phyloP scores from a whole-genome alignment of 345 rosid genomes.

The Eucalyptus melliodora region DNA sequence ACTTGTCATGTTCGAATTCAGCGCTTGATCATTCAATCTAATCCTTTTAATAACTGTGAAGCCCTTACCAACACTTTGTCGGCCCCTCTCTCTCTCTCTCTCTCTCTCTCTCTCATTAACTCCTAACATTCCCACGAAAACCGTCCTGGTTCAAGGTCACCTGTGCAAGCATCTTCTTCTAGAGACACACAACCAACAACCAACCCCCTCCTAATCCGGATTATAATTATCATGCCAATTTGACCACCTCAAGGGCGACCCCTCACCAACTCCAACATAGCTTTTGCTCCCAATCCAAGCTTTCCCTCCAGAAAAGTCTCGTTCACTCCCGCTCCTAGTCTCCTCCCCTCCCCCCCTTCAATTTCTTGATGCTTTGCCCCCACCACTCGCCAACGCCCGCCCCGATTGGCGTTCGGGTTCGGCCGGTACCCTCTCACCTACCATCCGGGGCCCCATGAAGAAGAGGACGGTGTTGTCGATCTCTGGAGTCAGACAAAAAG shows the following conservation, averaged over 20 bases:
- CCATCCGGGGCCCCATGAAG: not conserved
- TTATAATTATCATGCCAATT: not conserved
- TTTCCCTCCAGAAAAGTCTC: not conserved
- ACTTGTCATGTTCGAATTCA: accelerated
- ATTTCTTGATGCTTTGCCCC: not conserved
- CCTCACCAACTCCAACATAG: not conserved
- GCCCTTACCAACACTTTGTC: accelerated
- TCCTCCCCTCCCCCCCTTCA: not conserved
- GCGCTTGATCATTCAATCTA: accelerated
- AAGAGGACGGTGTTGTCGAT: not conserved
- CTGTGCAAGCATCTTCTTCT: not conserved
- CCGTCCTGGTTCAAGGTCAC: not conserved
- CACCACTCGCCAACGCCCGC: not conserved
- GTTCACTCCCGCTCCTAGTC: not conserved
- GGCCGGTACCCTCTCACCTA: not conserved
- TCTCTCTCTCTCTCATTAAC: not conserved
- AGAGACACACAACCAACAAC: not conserved
- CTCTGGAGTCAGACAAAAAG: not conserved
- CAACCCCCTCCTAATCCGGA: not conserved
- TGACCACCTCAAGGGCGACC: not conserved
- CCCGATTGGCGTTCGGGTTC: not conserved
- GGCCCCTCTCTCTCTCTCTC: not conserved
- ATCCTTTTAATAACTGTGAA: accelerated
- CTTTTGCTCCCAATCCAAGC: not conserved
- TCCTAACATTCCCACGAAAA: not conserved